These are phyloP conservation scores for Alternaria tenuissima DNA, from an alignment of 2,329 filamentous ascomycete genomes.

Conservation along the genomic window DNA sequence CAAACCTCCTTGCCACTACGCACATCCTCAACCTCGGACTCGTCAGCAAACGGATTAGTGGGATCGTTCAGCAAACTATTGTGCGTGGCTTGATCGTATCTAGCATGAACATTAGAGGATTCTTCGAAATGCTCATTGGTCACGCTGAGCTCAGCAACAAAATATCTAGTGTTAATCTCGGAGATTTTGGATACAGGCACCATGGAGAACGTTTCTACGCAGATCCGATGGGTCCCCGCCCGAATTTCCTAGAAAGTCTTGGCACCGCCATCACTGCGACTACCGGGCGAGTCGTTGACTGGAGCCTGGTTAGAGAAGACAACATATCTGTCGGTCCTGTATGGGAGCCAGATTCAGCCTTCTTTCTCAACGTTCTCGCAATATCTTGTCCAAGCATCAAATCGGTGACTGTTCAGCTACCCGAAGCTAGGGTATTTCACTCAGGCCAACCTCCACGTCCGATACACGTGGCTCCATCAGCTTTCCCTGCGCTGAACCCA, in stretches of 20 bases:
- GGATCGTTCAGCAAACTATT: constrained; percentile 25
- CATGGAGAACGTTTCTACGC: constrained; percentile 5
- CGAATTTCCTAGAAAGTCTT: neutral
- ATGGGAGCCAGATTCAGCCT: constrained; percentile 14
- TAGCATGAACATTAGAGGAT: constrained; percentile 15
- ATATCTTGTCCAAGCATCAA: constrained; percentile 23
- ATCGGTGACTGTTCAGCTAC: constrained; percentile 20
- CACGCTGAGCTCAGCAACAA: constrained; percentile 18
- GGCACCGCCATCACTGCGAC: constrained; percentile 7
- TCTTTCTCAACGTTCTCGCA: constrained; percentile 22
- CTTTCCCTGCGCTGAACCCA: constrained; percentile 3
- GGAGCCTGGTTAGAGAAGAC: constrained; percentile 3
- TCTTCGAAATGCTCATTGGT: constrained; percentile 16
- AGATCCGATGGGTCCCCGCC: neutral
- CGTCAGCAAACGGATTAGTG: constrained; percentile 18
- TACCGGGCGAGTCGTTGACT: neutral
- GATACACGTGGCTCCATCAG: neutral
- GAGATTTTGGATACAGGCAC: constrained; percentile 17
- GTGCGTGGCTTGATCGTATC: constrained; percentile 18
- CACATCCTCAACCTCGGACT: constrained; percentile 18
- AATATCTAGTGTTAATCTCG: constrained; percentile 22
- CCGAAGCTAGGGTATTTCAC: constrained; percentile 4
- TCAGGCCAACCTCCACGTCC: neutral
- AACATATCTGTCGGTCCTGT: neutral
- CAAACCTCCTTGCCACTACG: constrained; percentile 1